Base-by-base conservation (phyloP, 495 filamentous ascomycete genomes). In the Penicillium coffeae region DNA sequence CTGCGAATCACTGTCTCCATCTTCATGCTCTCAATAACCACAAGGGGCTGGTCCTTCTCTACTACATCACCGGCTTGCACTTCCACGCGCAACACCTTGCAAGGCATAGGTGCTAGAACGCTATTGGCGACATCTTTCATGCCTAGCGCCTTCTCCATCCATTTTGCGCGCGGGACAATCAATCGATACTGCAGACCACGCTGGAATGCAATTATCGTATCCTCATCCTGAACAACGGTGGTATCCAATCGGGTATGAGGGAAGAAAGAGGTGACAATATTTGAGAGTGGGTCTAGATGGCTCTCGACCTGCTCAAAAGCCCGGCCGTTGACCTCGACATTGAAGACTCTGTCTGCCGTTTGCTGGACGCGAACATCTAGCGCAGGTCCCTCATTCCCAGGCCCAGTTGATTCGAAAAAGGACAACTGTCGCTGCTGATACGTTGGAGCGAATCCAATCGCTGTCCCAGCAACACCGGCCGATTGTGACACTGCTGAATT, bases 11-110 rank as follows among this genome's bases (percentile, higher is more conserved):
- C 90, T 25, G 90, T 98, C 70, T 98, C 93, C 93, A 98, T 98
- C 78, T 98, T 98, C 93, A 98, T 98, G 47, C 92, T 96, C 70
- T 98, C 93, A 60, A 98, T 95, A 1, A 98, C 91, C 35, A 97
- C 89, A 51, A 98, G 70, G 15, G 89, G 80, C 56, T 94, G 83
- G 42, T 90, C 91, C 69, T 90, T 94, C 61, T 83, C 79, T 33
- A 97, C 92, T 41, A 60, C 68, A 52, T 91, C 84, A 0, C 93
- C 94, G 46, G 85, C 89, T 45, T 80, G 67, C 45, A 92, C 88
- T 63, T 91, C 85, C 22, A 94, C 89, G 42, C 88, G 79, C 50
- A 96, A 68, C 4, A 96, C 82, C 71, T 95, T 96, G 69, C 91
- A 95, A 9, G 91, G 91, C 91, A 96, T 96, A 1, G 91, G 91